Percentiles rank a stretch among this genome's conserved stretches.
Evolutionary conservation across 192 early-diverging fungal species (phyloP).

Genomic region (Spizellomyces punctatus): DNA sequence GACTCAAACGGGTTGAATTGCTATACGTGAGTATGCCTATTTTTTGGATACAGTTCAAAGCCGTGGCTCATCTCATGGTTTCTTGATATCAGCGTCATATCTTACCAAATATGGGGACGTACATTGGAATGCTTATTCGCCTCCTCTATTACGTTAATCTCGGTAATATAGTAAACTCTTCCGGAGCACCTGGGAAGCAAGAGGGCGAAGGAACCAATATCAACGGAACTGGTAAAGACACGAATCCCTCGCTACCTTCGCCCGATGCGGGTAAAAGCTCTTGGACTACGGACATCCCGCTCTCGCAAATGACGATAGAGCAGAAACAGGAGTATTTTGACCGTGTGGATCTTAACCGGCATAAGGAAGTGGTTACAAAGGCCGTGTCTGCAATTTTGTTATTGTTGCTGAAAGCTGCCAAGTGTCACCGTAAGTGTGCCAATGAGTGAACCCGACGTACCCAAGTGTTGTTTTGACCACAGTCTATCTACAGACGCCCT

Average conservation of each 20-base stretch:
- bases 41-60: background rate
- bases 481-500: slow-evolving; percentile 56
- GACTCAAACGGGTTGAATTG: slow-evolving; percentile 34
- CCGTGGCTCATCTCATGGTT: too few species aligned
- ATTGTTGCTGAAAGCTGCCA: slow-evolving; percentile 65
- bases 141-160: slow-evolving; percentile 57
- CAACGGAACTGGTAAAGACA: background rate
- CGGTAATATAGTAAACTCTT: slow-evolving; percentile 20
- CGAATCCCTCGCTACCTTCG: background rate
- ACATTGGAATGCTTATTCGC: slow-evolving; percentile 53
- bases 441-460: background rate
- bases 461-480: slow-evolving; percentile 1
- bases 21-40: slow-evolving; percentile 42
- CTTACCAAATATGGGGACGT: slow-evolving; percentile 38
- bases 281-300: background rate
- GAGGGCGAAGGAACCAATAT: slow-evolving; percentile 7
- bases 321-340: slow-evolving; percentile 38
- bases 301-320: slow-evolving; percentile 5
- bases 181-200: slow-evolving; percentile 3
- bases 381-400: slow-evolving; percentile 70
- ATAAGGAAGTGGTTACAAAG: slow-evolving; percentile 75
- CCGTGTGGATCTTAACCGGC: slow-evolving; percentile 56
- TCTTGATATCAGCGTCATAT: slow-evolving; percentile 24
- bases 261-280: background rate
- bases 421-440: slow-evolving; percentile 60